Evolutionary conservation across 2,329 filamentous ascomycete genomes (phyloP).

Genomic region (Balansia obtecta): DNA sequence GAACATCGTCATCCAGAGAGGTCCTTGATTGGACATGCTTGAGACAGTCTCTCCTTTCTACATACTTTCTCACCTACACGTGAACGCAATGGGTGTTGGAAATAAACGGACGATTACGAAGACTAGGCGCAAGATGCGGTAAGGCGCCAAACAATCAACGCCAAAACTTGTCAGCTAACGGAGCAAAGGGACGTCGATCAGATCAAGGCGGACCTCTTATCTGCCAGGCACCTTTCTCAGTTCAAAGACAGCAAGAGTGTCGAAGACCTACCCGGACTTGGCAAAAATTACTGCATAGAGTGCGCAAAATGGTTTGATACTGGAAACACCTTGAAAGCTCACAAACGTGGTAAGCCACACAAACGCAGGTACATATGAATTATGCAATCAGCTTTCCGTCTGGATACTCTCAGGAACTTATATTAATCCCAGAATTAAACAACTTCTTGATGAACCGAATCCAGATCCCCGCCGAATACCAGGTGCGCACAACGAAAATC

Average conservation of each 20-base stretch:
- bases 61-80: neutral
- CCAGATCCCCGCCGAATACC: conserved; percentile 78
- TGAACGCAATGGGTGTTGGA: conserved; percentile 48
- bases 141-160: conserved; percentile 11
- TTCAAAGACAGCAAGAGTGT: conserved; percentile 67
- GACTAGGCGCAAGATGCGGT: conserved; percentile 61
- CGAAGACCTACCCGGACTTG: conserved; percentile 81
- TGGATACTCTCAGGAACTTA: neutral
- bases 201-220: conserved; percentile 69
- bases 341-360: conserved; percentile 82
- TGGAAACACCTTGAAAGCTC: conserved; percentile 60
- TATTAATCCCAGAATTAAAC: conserved; percentile 49
- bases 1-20: neutral
- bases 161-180: neutral
- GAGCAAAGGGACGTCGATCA: conserved; percentile 79
- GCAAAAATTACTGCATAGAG: conserved; percentile 77
- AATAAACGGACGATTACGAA: conserved; percentile 58
- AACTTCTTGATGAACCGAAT: conserved; percentile 74
- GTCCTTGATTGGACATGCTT: too few species aligned
- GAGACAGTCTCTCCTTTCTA: too few species aligned
- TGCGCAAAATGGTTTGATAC: conserved; percentile 96
- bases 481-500: conserved; percentile 64
- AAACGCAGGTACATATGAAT: conserved; percentile 53
- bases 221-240: conserved; percentile 66
- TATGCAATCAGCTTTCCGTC: neutral